phyloP scores from a whole-genome alignment of 148 eudicot species.

The Rhododendron kiyosumense region DNA sequence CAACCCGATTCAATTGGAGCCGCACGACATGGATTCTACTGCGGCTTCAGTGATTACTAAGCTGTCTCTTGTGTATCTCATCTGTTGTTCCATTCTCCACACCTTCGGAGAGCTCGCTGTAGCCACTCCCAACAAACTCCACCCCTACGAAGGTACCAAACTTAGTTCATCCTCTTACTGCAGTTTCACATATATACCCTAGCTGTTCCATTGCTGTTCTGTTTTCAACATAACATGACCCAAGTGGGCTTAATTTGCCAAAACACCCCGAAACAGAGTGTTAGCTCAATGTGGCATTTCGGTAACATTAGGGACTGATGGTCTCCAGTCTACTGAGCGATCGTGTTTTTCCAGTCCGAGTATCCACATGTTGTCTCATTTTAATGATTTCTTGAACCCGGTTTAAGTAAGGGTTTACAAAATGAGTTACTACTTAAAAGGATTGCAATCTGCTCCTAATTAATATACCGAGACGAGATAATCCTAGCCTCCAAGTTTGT shows the following conservation, averaged over 20 bases:
- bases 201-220: background rate
- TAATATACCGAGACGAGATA: too few relatives aligned
- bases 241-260: too few relatives aligned
- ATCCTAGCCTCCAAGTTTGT: too few relatives aligned
- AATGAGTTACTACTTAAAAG: too few relatives aligned
- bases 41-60: background rate
- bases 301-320: too few relatives aligned
- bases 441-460: too few relatives aligned
- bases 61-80: background rate
- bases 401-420: too few relatives aligned
- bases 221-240: too few relatives aligned
- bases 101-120: constrained; percentile 9
- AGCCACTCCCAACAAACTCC: constrained; percentile 25
- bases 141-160: constrained; percentile 30
- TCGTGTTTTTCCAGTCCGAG: too few relatives aligned
- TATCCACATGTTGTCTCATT: background rate
- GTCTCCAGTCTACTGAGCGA: too few relatives aligned
- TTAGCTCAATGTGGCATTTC: background rate
- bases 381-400: too few relatives aligned
- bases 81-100: constrained; percentile 3
- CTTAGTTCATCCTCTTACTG: background rate
- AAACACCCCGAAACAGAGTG: background rate
- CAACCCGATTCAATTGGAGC: background rate
- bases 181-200: background rate
- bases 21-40: background rate